Evolutionary conservation across 257 asterid species (phyloP), one percentile per base, ranked within the genome.

Genomic region (Fraxinus anomala): DNA sequence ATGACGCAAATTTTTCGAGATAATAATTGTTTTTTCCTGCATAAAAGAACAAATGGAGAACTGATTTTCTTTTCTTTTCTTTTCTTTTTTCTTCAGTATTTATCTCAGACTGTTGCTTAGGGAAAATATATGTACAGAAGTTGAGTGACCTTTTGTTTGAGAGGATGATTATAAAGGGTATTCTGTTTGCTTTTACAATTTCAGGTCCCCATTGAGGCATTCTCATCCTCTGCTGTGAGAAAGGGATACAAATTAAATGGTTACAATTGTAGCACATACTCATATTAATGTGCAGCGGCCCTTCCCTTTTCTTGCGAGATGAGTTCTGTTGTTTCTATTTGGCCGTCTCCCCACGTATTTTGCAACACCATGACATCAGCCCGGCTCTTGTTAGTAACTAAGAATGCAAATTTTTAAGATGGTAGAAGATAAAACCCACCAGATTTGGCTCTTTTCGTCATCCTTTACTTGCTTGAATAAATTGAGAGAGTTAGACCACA

Each of bases 231-330:
- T 74, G 89, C 84, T 79, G 85, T 87, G 88, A 82, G 79, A 87
- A 85, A 73, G 76, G 88, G 89, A 71, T 86, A 84, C 90, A 85
- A 86, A 85, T 92, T 87, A 88, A 92, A 88, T 87, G 97, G 97
- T 80, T 86, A 81, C 63, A 82, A 87, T 74, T 82, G 79, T 73
- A 68, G 93, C 93, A 90, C 96, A 93, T 91, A 90, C 76, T 56
- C 79, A 61, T 71, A 70, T 79, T 79, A n/a, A 11, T 42, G 51
- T 42, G 51, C 30, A n/a, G 91, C 88, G 94, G 95, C 83, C 96
- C 96, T 90, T 76, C 56, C 28, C 24, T 39, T 5, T 70, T 42
- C 51, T 2, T 42, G 11, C 0, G 51, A 42, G 51, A 42, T 42
- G 51, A 42, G 51, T 11, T 12, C 51, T 2, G 51, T 37, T 37